phyloP scores from a whole-genome alignment of 2,329 filamentous ascomycete species.

The Nothophoma quercina region DNA sequence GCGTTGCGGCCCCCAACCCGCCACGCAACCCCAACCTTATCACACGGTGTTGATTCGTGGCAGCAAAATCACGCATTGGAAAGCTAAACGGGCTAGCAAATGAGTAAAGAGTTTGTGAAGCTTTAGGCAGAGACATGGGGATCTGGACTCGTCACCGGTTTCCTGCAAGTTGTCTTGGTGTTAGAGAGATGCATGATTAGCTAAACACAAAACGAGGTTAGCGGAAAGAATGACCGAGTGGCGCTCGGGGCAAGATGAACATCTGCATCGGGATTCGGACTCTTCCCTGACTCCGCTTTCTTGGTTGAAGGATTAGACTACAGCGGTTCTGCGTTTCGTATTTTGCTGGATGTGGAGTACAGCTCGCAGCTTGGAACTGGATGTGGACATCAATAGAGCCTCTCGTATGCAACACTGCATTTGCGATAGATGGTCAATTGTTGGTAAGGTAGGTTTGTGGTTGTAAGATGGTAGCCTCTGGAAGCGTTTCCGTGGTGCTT shows the following conservation, averaged over 20 bases:
- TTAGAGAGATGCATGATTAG: conserved; percentile 4
- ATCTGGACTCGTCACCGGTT: conserved; percentile 10
- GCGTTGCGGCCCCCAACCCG: conserved; percentile 13
- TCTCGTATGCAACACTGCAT: neutral
- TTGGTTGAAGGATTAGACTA: conserved; percentile 1
- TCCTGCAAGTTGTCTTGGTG: conserved; percentile 9
- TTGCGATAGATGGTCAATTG: neutral
- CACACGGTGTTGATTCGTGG: conserved; percentile 11
- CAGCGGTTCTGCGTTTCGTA: conserved; percentile 13
- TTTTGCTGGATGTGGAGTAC: conserved; percentile 8
- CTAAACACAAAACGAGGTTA: conserved; percentile 6
- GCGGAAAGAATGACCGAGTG: conserved; percentile 9
- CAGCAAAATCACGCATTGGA: conserved; percentile 4
- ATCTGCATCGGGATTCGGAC: conserved; percentile 4
- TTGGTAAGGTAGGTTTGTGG: neutral
- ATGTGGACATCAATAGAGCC: conserved; percentile 6
- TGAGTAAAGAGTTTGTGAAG: neutral
- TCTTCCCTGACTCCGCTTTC: conserved; percentile 7
- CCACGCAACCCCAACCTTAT: conserved; percentile 12
- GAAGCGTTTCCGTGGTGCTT: neutral
- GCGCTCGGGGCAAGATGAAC: conserved; percentile 4
- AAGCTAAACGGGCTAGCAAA: neutral
- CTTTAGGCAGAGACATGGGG: neutral
- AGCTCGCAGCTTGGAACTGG: conserved; percentile 15
- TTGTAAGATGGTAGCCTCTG: neutral